Conservation (phyloP, 2,329 filamentous ascomycete species). For the Cryphonectria radicalis region DNA sequence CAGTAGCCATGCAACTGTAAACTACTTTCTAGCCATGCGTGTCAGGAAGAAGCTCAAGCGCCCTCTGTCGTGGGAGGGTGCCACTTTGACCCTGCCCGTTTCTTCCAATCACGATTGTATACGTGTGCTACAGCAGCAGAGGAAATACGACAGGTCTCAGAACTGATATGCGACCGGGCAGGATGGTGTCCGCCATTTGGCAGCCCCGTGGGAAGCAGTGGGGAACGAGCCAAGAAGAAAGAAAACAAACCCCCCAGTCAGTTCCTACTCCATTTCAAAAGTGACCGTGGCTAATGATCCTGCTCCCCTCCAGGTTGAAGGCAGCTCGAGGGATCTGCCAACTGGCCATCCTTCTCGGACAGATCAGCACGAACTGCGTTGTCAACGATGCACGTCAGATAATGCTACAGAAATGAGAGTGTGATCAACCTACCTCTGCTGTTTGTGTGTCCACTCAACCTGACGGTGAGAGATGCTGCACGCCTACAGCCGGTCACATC, state of each 20-base stretch:
- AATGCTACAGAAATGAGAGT: not conserved
- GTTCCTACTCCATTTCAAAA: not conserved
- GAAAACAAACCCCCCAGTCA: not conserved
- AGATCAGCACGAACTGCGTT: not conserved
- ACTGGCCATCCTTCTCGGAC: not conserved
- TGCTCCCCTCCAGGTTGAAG: not conserved
- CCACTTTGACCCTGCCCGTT: not conserved
- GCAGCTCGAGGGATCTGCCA: not conserved
- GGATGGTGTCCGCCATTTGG: not conserved
- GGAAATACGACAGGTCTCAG: not conserved
- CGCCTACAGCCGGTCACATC: not conserved
- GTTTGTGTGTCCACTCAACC: not conserved
- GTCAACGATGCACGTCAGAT: slow-evolving; percentile 1
- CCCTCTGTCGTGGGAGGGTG: not conserved
- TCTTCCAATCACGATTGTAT: not conserved
- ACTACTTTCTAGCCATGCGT: not conserved
- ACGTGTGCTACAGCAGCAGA: not conserved
- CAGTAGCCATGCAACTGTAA: not conserved
- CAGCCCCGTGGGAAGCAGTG: not conserved
- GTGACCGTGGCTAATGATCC: not conserved
- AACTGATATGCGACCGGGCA: not conserved
- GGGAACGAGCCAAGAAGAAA: not conserved
- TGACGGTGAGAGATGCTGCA: no score
- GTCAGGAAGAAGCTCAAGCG: not conserved
- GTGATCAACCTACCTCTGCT: not conserved